A percentile compares a stretch with the other conserved stretches of the same genome.
phyloP scores from a whole-genome alignment of 768 basidiomycete genomes.

The Gymnopilus dilepis region DNA sequence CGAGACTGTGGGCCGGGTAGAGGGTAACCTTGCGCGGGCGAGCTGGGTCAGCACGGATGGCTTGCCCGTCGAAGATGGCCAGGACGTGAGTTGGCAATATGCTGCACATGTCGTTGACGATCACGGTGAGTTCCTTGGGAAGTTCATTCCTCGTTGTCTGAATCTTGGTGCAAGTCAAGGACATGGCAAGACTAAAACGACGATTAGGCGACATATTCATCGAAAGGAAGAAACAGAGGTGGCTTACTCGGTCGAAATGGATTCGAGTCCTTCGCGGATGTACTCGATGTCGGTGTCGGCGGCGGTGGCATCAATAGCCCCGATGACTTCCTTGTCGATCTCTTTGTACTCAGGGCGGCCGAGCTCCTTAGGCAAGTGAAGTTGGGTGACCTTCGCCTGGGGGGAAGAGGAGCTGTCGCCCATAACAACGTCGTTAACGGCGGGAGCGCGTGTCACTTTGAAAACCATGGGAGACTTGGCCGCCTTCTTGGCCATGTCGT shows the following conservation, averaged over 20 bases:
- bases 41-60: slow-evolving; percentile 20
- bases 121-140: slow-evolving; percentile 49
- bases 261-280: slow-evolving; percentile 55
- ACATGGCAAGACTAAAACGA: slow-evolving; percentile 41
- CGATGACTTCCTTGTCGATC: slow-evolving; percentile 50
- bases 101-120: slow-evolving; percentile 38
- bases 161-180: slow-evolving; percentile 42
- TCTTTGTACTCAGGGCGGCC: slow-evolving; percentile 54
- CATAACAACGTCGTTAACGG: slow-evolving; percentile 37
- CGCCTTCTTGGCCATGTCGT: slow-evolving; percentile 23
- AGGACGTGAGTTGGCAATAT: slow-evolving; percentile 58
- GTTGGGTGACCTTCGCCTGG: slow-evolving; percentile 32
- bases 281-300: slow-evolving; percentile 53
- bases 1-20: slow-evolving; percentile 71
- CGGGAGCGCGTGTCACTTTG: slow-evolving; percentile 24
- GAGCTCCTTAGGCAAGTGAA: slow-evolving; percentile 57
- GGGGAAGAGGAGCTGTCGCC: slow-evolving; percentile 28
- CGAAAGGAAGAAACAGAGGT: slow-evolving; percentile 4
- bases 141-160: slow-evolving; percentile 37
- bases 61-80: slow-evolving; percentile 43
- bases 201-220: slow-evolving; percentile 3
- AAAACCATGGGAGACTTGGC: slow-evolving; percentile 33
- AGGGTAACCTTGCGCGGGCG: slow-evolving; percentile 44
- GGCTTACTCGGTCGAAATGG: slow-evolving; percentile 47
- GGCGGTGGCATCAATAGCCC: slow-evolving; percentile 55